phyloP scores from a whole-genome alignment of 164 flowering plant species.

The Litsea cubeba region DNA sequence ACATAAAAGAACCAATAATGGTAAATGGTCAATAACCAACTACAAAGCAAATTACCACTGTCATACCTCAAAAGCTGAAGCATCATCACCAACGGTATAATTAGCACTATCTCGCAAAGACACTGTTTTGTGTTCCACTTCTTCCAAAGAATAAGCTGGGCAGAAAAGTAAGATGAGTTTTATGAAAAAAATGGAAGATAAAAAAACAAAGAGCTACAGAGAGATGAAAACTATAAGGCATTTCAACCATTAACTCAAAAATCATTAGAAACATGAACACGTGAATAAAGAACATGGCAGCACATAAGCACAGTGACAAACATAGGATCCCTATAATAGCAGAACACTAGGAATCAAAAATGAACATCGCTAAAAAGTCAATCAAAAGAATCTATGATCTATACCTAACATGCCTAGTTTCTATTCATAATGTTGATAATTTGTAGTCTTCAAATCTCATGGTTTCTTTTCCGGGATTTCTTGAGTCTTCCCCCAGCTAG shows the following conservation, averaged over 20 bases:
- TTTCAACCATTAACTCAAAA: background rate
- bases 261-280: background rate
- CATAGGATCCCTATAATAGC: background rate
- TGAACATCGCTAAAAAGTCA: background rate
- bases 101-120: conserved; percentile 44
- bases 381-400: background rate
- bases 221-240: background rate
- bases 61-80: conserved; percentile 50
- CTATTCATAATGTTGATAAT: background rate
- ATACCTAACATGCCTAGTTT: background rate
- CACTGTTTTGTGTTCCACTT: conserved; percentile 62
- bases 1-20: no score
- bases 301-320: background rate
- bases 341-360: background rate
- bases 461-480: background rate
- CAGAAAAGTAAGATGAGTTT: conserved; percentile 1
- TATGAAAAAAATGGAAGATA: background rate
- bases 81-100: conserved; percentile 34
- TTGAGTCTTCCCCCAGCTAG: background rate
- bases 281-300: background rate
- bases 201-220: background rate
- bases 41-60: background rate
- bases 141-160: conserved; percentile 66
- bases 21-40: background rate
- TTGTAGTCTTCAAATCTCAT: background rate